Base-by-base conservation (phyloP, 176 grass and related monocot species). In the Alloteropsis semialata region DNA sequence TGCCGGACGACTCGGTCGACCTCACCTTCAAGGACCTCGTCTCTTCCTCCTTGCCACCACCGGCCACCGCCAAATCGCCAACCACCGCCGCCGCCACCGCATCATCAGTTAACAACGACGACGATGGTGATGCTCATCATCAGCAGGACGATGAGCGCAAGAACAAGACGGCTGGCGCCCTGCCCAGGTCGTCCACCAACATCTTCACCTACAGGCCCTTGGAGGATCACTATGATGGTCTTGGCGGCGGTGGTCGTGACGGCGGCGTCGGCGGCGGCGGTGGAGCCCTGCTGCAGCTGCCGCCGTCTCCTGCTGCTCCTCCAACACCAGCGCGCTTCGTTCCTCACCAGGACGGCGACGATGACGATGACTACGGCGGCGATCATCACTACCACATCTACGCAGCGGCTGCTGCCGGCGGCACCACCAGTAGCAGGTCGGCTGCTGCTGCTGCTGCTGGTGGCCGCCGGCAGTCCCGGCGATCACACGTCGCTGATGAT, bases 1-100 rank as follows among this genome's bases (percentile, higher is more conserved):
- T 94, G 21, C 92, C 88, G 1, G 92, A 94, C 69, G 88, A 83
- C 37, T 94, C 92, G 4, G 92, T 94, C 1, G 85, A 94, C 79
- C 92, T 94, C 66, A 90, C 85, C 68, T 90, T 94, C 85, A 88
- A 79, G 67, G 91, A 93, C 85, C 74, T 93, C 36, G 46, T 60
- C 43, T 19, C 22, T 3, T 22, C 58, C 3, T n/a, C 72, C 41
- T 70, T 14, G 19, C 78, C 46, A 24, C 38, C 16, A 21, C 17
- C 38, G 21, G 27, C 4, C 22, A 17, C 16, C 2, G 0, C 24
- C 54, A 48, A 60, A 14, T 29, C 30, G 37, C 34, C 37, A 12
- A 25, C 17, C 1, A 5, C 4, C 16, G 29, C 10, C 43, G 29
- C 41, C 18, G 32, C 15, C 33, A 27, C 79, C 14, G 8, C 15